These are phyloP conservation scores for Aspergillus asperescens DNA, from an alignment of 495 filamentous ascomycete genomes.

Conservation along the genomic window DNA sequence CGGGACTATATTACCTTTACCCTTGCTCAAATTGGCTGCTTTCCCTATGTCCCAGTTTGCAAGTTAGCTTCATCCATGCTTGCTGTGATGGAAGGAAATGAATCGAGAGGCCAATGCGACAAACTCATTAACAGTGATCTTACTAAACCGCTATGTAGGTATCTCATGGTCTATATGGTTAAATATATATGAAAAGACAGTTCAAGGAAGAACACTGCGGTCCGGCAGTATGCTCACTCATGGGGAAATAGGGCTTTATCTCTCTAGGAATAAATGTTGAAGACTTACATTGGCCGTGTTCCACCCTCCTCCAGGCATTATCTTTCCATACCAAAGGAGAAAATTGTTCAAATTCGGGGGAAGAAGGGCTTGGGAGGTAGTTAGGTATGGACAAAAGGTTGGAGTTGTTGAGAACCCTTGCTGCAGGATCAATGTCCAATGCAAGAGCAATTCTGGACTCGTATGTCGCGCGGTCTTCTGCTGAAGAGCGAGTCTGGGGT, in stretches of 20 bases:
- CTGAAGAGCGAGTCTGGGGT: constrained; percentile 40
- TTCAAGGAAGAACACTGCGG: background rate
- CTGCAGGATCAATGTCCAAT: constrained; percentile 68
- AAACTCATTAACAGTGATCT: background rate
- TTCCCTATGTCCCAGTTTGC: constrained; percentile 22
- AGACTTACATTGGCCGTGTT: constrained; percentile 45
- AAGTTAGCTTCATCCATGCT: background rate
- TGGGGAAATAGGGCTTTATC: background rate
- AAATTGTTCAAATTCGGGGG: constrained; percentile 29
- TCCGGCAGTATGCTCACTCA: background rate
- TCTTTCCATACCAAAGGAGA: constrained; percentile 51
- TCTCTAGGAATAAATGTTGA: background rate
- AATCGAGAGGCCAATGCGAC: background rate
- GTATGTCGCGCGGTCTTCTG: constrained; percentile 61
- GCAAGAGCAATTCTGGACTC: constrained; percentile 76
- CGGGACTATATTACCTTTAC: constrained; percentile 44
- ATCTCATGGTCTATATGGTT: background rate
- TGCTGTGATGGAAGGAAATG: background rate
- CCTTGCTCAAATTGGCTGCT: constrained; percentile 8
- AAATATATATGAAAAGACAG: background rate
- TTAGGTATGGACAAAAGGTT: constrained; percentile 16
- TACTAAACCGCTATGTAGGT: background rate
- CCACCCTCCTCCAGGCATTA: constrained; percentile 52
- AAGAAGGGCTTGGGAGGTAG: constrained; percentile 24
- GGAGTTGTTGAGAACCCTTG: constrained; percentile 50